A percentile compares a stretch with the other conserved stretches of the same genome.
phyloP scores from a whole-genome alignment of 352 stramenopile genomes.

The Pythium plurisporium region DNA sequence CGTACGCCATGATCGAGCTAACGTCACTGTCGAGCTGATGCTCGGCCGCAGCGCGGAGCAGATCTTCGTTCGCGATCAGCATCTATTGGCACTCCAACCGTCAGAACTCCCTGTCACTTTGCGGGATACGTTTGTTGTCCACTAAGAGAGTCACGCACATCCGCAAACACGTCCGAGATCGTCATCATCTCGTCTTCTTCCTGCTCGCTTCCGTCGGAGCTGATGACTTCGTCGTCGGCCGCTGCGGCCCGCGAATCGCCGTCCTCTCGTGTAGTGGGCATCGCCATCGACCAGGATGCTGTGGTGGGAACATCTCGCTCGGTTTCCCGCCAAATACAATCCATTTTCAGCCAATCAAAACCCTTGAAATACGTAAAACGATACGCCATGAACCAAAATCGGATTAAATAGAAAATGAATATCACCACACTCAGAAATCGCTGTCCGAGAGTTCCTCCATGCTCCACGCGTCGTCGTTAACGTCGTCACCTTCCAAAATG shows the following conservation, averaged over 20 bases:
- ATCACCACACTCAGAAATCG: slow-evolving; percentile 51
- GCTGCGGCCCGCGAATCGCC: not conserved
- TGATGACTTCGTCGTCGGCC: not conserved
- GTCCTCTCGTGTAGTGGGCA: not conserved
- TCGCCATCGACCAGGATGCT: not conserved
- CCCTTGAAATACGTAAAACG: not conserved
- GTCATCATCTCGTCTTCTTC: slow-evolving; percentile 41
- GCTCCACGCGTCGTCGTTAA: slow-evolving; percentile 33
- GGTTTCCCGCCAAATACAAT: slow-evolving; percentile 21
- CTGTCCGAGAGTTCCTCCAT: slow-evolving; percentile 66
- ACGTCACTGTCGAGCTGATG: slow-evolving; percentile 54
- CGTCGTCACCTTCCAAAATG: slow-evolving; percentile 14
- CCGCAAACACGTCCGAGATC: slow-evolving; percentile 61
- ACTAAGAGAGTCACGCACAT: slow-evolving; percentile 34
- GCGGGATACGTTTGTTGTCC: too few species aligned
- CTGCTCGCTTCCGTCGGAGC: slow-evolving; percentile 13
- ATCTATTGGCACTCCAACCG: too few species aligned
- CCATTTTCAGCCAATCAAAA: slow-evolving; percentile 21
- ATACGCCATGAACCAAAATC: not conserved
- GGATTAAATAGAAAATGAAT: not conserved
- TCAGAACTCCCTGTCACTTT: too few species aligned
- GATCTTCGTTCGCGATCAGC: slow-evolving; percentile 70
- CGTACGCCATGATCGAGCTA: slow-evolving; percentile 50
- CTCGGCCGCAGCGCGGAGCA: slow-evolving; percentile 53
- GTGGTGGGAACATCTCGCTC: slow-evolving; percentile 11